A percentile compares a stretch with the other conserved stretches of the same genome.
phyloP scores from a whole-genome alignment of 805 yeast genomes.

The Ogataea wickerhamii region DNA sequence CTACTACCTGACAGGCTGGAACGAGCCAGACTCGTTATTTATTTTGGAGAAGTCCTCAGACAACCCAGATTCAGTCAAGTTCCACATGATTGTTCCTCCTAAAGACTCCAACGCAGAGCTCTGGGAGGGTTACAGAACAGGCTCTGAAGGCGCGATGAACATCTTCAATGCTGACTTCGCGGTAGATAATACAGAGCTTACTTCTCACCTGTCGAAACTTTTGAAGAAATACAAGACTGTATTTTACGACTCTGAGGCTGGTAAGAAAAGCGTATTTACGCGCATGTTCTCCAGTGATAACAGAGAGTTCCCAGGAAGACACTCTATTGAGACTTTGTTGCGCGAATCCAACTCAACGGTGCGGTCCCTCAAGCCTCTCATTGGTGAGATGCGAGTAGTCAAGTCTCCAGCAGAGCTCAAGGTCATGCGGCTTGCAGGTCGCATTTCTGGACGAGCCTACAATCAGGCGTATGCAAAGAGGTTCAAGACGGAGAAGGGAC shows the following conservation, averaged over 20 bases:
- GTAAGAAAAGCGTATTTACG: conserved; percentile 15
- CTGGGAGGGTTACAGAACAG: conserved; percentile 96
- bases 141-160: conserved; percentile 75
- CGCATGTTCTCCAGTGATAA: conserved; percentile 17
- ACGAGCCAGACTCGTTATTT: conserved; percentile 79
- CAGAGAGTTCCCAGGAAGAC: conserved; percentile 12
- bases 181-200: conserved; percentile 44
- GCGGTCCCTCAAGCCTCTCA: conserved; percentile 39
- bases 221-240: conserved; percentile 47
- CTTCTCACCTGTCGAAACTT: conserved; percentile 43
- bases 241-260: conserved; percentile 45
- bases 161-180: conserved; percentile 85
- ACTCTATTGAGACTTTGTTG: conserved; percentile 25
- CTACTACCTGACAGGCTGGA: conserved; percentile 86
- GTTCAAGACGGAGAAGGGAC: conserved; percentile 68
- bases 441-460: conserved; percentile 77
- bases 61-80: conserved; percentile 48
- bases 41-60: conserved; percentile 59
- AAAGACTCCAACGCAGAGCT: conserved; percentile 73
- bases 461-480: conserved; percentile 73
- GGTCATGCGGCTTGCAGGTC: conserved; percentile 79
- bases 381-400: conserved; percentile 55
- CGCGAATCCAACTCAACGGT: conserved; percentile 35
- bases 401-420: conserved; percentile 75
- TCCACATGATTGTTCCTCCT: conserved; percentile 84